Evolutionary conservation across 78 protist species (phyloP), one percentile per base, ranked within the genome.

Genomic region (Dictyostelium citrinum): DNA sequence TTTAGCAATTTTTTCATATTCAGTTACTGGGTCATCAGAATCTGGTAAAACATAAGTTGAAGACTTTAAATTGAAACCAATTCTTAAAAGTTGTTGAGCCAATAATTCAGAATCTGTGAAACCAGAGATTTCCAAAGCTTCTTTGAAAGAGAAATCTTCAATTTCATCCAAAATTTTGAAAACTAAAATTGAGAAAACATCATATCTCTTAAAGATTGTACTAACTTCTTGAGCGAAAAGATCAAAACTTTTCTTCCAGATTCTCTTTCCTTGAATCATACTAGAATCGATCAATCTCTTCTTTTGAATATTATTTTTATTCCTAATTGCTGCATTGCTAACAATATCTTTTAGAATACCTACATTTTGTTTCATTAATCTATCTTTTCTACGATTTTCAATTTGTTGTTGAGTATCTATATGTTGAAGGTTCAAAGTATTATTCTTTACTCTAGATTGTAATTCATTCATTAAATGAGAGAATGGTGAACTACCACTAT

Each of bases 201-300:
- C 68, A 72, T 88, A 31, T 49, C 84, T 41, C 55, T 72, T 88
- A 35, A 88, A 88, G 27, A 78, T 24, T 29, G 78, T 31, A 12
- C 24, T 8, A 5, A 88, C 4, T 29, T 78, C 84, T 39, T 76
- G 83, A 45, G 80, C 80, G 58, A 60, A 88, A 6, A 78, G 80
- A 33, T 88, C 80, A 35, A 88, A 88, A 6, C 71, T 76, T 46
- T 88, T 78, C n/a, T 88, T 88, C 93, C 93, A 88, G n/a, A 88
- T 67, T 45, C 49, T 55, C 80, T 78, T 88, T 14, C 93, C 93
- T 3, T 58, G 67, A 8, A 64, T 31, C 5, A 72, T 72, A 35
- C 81, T 35, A 2, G 85, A 68, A 64, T 88, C 93, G 12, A 88
- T 41, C 1, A 88, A 43, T 35, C 51, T 37, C 17, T 78, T 78